Conservation (phyloP, 1,284 basidiomycete species). For the Rhodotorula sp. region DNA sequence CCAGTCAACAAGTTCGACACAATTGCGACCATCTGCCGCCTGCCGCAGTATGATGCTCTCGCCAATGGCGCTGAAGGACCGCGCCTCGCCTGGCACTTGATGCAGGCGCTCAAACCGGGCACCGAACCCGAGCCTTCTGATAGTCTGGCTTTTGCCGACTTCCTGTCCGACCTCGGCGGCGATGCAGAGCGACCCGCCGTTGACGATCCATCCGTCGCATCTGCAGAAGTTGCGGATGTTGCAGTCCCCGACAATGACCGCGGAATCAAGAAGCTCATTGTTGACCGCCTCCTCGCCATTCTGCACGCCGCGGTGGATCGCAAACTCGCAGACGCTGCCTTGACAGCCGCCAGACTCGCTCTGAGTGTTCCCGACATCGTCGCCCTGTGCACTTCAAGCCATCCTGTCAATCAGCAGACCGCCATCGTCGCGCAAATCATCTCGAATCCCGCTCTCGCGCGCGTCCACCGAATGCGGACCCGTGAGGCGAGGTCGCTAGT, state of each 20-base stretch:
- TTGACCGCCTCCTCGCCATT: constrained; percentile 5
- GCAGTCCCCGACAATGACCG: constrained; percentile 2
- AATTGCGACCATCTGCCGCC: constrained; percentile 3
- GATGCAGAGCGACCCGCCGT: constrained; percentile 14
- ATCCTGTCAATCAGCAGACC: not conserved
- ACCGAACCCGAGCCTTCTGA: not conserved
- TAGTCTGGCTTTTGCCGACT: constrained; percentile 24
- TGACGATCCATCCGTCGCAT: not conserved
- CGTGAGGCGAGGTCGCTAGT: constrained; percentile 44
- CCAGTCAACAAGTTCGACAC: constrained; percentile 27
- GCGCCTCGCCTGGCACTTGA: constrained; percentile 20
- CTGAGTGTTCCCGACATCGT: constrained; percentile 5
- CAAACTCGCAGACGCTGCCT: constrained; percentile 17
- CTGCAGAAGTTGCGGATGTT: not conserved
- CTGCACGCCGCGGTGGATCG: constrained; percentile 6
- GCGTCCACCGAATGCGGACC: not conserved
- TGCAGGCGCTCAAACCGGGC: constrained; percentile 9
- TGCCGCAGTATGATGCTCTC: constrained; percentile 2
- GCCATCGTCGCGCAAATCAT: constrained; percentile 6
- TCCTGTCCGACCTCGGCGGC: constrained; percentile 22
- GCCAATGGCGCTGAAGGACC: not conserved
- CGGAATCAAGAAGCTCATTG: constrained; percentile 20
- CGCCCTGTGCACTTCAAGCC: not conserved
- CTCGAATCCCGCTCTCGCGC: constrained; percentile 10
- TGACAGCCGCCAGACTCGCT: constrained; percentile 16